A percentile compares a stretch with the other conserved stretches of the same genome.
These are phyloP conservation scores for Monosporozyma servazzii DNA, from an alignment of 805 yeast species.

Conservation along the genomic window DNA sequence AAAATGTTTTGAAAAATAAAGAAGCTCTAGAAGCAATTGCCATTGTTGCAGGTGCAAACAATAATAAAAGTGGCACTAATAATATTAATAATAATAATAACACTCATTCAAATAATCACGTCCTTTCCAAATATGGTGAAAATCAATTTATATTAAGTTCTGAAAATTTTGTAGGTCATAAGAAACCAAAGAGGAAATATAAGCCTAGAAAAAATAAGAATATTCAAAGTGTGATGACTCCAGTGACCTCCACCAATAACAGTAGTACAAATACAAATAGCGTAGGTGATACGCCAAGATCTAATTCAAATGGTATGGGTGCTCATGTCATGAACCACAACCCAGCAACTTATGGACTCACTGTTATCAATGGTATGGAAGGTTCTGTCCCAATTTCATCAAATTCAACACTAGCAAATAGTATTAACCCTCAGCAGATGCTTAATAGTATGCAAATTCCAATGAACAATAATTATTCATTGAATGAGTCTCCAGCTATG, in stretches of 20 bases:
- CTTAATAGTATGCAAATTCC: neutral
- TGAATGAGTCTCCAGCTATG: neutral
- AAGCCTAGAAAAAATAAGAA: constrained; percentile 17
- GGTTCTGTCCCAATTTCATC: neutral
- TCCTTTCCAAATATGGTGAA: constrained; percentile 21
- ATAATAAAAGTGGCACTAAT: neutral
- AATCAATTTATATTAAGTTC: constrained; percentile 24
- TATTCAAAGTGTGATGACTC: constrained; percentile 2
- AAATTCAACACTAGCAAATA: neutral
- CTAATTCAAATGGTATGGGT: neutral
- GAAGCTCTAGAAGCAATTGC: constrained; percentile 31
- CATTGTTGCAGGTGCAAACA: constrained; percentile 24
- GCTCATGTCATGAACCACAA: neutral
- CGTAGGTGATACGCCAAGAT: neutral
- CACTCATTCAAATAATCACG: constrained; percentile 9
- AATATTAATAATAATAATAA: neutral
- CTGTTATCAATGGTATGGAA: neutral
- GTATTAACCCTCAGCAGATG: neutral
- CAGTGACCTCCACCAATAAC: constrained; percentile 13
- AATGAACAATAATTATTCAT: neutral
- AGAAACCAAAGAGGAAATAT: constrained; percentile 13
- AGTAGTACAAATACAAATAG: constrained; percentile 10
- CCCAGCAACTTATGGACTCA: neutral
- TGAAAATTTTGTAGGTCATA: constrained; percentile 18
- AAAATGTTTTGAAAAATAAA: constrained; percentile 26